Conservation (phyloP, 2,329 filamentous ascomycete genomes). For the Fusarium goolgardi region DNA sequence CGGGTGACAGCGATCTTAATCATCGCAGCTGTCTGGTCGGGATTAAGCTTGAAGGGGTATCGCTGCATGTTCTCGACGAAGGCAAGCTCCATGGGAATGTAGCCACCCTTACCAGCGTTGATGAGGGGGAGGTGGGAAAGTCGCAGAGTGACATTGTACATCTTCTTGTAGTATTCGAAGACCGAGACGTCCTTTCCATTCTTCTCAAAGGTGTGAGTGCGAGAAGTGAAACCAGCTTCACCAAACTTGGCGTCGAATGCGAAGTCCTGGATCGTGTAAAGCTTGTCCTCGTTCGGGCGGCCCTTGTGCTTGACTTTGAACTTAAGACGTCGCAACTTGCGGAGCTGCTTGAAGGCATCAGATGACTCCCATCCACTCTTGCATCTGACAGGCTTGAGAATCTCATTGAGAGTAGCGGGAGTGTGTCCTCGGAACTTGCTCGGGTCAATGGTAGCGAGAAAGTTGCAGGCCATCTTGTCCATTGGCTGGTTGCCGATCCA, state of each 20-base stretch:
- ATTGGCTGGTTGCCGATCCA: slow-evolving; percentile 66
- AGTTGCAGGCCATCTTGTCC: slow-evolving; percentile 53
- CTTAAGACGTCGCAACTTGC: slow-evolving; percentile 64
- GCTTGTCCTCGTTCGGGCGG: slow-evolving; percentile 58
- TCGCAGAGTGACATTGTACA: slow-evolving; percentile 64
- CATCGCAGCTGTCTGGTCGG: slow-evolving; percentile 80
- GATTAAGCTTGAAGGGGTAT: slow-evolving; percentile 71
- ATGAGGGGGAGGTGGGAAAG: slow-evolving; percentile 66
- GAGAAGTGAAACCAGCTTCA: slow-evolving; percentile 60
- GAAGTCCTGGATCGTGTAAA: slow-evolving; percentile 65
- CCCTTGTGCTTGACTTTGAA: slow-evolving; percentile 66
- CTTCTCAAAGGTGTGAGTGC: slow-evolving; percentile 66
- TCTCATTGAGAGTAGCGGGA: slow-evolving; percentile 44
- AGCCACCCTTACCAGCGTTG: slow-evolving; percentile 64
- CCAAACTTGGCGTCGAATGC: slow-evolving; percentile 60
- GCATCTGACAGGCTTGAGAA: slow-evolving; percentile 53
- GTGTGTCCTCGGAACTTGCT: slow-evolving; percentile 45
- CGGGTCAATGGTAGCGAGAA: slow-evolving; percentile 48
- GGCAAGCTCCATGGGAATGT: slow-evolving; percentile 72
- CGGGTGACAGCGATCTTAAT: slow-evolving; percentile 91
- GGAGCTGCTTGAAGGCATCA: slow-evolving; percentile 65
- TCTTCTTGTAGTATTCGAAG: slow-evolving; percentile 66
- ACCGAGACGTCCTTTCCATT: slow-evolving; percentile 61
- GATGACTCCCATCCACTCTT: slow-evolving; percentile 52
- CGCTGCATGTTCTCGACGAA: slow-evolving; percentile 65